Base-by-base conservation (phyloP, 2,329 filamentous ascomycete genomes). In the Amesomyces nigricolor region DNA sequence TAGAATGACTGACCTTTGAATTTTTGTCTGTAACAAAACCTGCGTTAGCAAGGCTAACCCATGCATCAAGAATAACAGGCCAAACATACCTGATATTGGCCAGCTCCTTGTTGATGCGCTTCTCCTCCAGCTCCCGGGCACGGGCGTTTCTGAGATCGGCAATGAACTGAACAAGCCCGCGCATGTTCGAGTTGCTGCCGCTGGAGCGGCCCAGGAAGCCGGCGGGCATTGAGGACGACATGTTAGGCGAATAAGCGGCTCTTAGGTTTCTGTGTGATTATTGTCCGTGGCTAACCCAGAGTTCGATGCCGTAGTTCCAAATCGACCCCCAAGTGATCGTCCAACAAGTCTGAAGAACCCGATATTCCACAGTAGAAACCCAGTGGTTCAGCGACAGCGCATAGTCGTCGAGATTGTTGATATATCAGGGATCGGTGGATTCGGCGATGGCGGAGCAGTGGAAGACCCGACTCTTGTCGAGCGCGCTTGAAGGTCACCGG, bases 61-160 rank as follows among this genome's bases (percentile, higher is more conserved):
- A 49, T 4, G 8, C 14, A 29, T 17, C n/a, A 14, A 13, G 16
- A 17, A 19, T 37, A 47, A 54, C 8, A 16, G 19, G 19, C 8
- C 8, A 45, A 19, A 53, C 80, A 62, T 68, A 84, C 79, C 90
- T 85, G 71, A 99, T 99, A 70, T 99, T 99, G 69, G 94, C 94
- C 71, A 99, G 76, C 76, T 99, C 94, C 78, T 99, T 99, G 74
- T 99, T 99, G 77, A 99, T 97, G 69, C 94, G 83, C 80, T 99
- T 99, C 78, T 99, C 94, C 72, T 99, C 94, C 61, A 99, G 76
- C 71, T 99, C 94, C 60, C 95, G 83, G 46, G 95, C 94, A 71
- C 94, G 82, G 52, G 94, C 94, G 72, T 99, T 99, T 70, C 94
- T 81, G 67, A 99, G 73, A 71, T 99, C 94, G 59, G 94, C 94